Base-by-base conservation (phyloP, 495 filamentous ascomycete genomes). In the Cudoniella acicularis region DNA sequence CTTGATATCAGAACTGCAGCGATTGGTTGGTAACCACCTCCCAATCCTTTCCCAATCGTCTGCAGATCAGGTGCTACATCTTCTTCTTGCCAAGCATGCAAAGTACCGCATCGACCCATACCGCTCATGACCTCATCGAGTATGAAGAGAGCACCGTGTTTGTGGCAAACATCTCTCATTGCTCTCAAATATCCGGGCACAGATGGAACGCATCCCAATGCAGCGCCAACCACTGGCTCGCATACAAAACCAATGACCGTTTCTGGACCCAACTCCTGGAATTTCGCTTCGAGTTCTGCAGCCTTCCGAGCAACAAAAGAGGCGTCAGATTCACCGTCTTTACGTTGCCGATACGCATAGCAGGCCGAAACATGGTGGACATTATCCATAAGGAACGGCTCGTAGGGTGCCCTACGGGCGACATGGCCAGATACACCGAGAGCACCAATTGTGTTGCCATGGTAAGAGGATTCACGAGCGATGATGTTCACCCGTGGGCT, bases 81-180 rank as follows among this genome's bases (percentile, higher is more conserved):
- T 66, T 89, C 86, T 45, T 83, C 78, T 55, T 89, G 77, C 83
- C 85, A 91, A 1, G 83, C 86, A 52, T 87, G 84, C 3, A 88
- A 66, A 2, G 83, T 87, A 0, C 87, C 87, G 16, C 77, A 80
- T 8, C 86, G 77, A 1, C 87, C 88, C 81, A 89, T 89, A 0
- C 87, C 89, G 64, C 86, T 83, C 88, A 93, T 92, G 30, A 91
- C 81, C 59, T 93, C 89, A 56, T 93, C 89, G 4, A 89, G 70
- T 48, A 91, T 85, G 24, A 90, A 73, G 1, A 91, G 77, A 0
- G 82, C 84, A 25, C 85, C 87, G 63, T 89, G 75, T 57, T 80
- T 80, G 25, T 82, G 70, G 65, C 87, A 90, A 2, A 92, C 64
- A 3, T 70, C 67, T 65, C 79, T 78, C 72, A 90, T 81, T 36